Evolutionary conservation across 2,329 filamentous ascomycete species (phyloP).

Genomic region (Botrytis hyacinthi): DNA sequence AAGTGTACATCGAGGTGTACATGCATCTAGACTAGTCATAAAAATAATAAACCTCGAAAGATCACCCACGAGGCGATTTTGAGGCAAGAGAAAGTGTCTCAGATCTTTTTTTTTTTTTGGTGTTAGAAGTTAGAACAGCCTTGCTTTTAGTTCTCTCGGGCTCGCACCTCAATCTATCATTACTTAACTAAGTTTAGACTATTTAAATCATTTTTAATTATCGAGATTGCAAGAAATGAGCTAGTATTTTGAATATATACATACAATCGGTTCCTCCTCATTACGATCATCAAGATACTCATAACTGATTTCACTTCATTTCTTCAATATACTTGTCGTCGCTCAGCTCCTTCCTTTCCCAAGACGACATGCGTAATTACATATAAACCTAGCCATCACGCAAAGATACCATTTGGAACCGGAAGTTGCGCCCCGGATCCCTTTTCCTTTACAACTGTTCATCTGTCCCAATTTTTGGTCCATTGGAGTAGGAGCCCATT

Average conservation of each 20-base stretch:
- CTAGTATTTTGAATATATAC: conserved; percentile 8
- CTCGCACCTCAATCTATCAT: no score
- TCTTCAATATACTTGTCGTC: conserved; percentile 11
- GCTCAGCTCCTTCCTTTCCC: neutral
- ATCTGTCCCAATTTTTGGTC: conserved; percentile 18
- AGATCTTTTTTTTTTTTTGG: neutral
- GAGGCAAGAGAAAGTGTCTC: conserved; percentile 12
- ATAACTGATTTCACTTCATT: neutral
- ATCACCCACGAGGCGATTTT: conserved; percentile 12
- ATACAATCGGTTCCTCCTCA: neutral
- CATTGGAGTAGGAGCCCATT: conserved; percentile 18
- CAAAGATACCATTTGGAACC: conserved; percentile 14
- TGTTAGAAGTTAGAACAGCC: conserved; percentile 5
- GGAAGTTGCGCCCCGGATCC: conserved; percentile 5
- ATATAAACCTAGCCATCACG: conserved; percentile 4
- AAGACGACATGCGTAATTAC: conserved; percentile 7
- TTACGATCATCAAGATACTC: neutral
- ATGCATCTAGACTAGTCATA: neutral
- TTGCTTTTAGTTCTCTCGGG: neutral
- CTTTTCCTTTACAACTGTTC: conserved; percentile 20
- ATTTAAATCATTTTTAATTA: neutral
- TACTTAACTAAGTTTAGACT: neutral
- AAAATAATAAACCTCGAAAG: neutral
- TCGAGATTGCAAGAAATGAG: neutral
- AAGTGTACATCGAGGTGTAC: neutral